These are phyloP conservation scores for Trichoderma afroharzianum DNA, from an alignment of 2,329 filamentous ascomycete genomes.

Conservation along the genomic window DNA sequence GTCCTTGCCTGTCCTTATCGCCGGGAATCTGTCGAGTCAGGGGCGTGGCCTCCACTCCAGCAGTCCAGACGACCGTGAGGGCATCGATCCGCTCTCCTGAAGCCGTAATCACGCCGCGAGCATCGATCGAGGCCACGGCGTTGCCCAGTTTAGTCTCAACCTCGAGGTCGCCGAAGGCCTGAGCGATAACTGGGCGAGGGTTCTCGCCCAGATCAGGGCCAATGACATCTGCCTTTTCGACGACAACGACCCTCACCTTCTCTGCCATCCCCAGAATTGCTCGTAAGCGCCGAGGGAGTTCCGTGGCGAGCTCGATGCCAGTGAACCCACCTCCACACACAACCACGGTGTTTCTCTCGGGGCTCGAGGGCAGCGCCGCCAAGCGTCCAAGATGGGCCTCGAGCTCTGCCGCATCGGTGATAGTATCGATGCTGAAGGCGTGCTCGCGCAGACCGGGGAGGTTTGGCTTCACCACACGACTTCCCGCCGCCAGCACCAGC, in stretches of 20 bases:
- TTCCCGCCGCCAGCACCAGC: slow-evolving; percentile 36
- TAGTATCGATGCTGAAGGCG: slow-evolving; percentile 33
- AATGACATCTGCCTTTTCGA: slow-evolving; percentile 28
- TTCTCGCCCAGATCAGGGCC: slow-evolving; percentile 32
- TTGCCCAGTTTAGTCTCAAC: slow-evolving; percentile 31
- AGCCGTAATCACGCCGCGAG: slow-evolving; percentile 24
- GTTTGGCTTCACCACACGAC: slow-evolving; percentile 28
- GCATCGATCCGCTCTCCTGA: slow-evolving; percentile 33
- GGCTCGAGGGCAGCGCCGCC: slow-evolving; percentile 21
- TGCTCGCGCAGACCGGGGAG: slow-evolving; percentile 31
- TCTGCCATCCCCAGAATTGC: slow-evolving; percentile 20
- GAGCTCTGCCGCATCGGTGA: slow-evolving; percentile 26
- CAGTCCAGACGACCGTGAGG: slow-evolving; percentile 36
- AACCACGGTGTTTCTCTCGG: slow-evolving; percentile 32
- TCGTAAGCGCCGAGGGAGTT: slow-evolving; percentile 30
- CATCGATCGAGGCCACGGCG: slow-evolving; percentile 26
- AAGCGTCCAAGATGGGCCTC: slow-evolving; percentile 30
- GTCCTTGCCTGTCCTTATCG: slow-evolving; percentile 26
- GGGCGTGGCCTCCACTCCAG: slow-evolving; percentile 30
- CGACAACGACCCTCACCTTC: slow-evolving; percentile 24
- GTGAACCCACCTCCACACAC: slow-evolving; percentile 35
- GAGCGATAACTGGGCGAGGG: slow-evolving; percentile 30
- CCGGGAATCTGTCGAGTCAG: slow-evolving; percentile 31
- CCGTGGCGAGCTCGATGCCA: slow-evolving; percentile 31
- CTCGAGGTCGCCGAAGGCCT: slow-evolving; percentile 28